Conservation (phyloP, 345 rosid species). For the Heritiera fomes region DNA sequence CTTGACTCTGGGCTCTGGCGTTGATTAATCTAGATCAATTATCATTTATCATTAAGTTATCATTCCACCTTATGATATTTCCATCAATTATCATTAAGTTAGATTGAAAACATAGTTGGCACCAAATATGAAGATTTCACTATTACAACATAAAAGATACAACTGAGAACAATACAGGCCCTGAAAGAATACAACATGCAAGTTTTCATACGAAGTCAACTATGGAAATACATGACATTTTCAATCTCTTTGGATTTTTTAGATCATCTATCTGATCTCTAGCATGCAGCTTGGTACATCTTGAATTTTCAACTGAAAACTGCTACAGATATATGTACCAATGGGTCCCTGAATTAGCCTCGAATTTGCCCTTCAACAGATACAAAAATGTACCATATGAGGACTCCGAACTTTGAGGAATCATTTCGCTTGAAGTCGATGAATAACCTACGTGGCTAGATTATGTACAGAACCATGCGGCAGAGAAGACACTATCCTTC, state of each 20-base stretch:
- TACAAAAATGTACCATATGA: conserved; percentile 22
- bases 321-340: neutral
- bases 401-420: conserved; percentile 6
- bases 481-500: conserved; percentile 13
- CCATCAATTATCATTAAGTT: too few species aligned
- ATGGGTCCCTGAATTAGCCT: conserved; percentile 1
- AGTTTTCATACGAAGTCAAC: neutral
- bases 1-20: neutral
- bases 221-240: neutral
- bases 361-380: conserved; percentile 9
- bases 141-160: neutral
- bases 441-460: conserved; percentile 24
- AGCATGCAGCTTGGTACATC: neutral
- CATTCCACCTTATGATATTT: too few species aligned
- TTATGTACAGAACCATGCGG: conserved; percentile 28
- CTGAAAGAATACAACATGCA: neutral
- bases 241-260: neutral
- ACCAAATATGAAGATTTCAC: too few species aligned
- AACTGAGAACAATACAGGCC: neutral
- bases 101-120: too few species aligned
- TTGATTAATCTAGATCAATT: neutral
- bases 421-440: conserved; percentile 17
- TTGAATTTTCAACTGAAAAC: neutral
- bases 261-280: neutral
- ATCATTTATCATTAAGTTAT: too few species aligned